Evolutionary conservation across 176 grass and related monocot species (phyloP).

Genomic region (Hsuehochloa calcarea): DNA sequence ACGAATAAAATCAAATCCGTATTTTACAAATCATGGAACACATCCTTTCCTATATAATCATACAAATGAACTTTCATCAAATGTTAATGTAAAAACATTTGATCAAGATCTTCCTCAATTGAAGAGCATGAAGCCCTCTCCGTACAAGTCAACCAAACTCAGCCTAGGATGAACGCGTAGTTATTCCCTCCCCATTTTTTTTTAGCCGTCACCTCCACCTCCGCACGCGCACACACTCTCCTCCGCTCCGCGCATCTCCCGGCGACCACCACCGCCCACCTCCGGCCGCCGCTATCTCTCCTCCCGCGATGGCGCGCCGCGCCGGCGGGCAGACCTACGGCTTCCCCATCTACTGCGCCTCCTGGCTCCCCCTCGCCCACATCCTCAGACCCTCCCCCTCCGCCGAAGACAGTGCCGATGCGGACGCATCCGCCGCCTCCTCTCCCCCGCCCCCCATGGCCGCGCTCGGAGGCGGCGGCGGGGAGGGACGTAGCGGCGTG

Average conservation of each 20-base stretch:
- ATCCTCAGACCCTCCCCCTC: slow-evolving; percentile 36
- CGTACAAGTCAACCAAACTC: neutral
- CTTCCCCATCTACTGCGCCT: slow-evolving; percentile 89
- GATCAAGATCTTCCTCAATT: too few relatives aligned
- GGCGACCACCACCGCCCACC: neutral
- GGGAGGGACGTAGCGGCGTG: slow-evolving; percentile 72
- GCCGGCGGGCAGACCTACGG: slow-evolving; percentile 67
- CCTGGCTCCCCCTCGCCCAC: slow-evolving; percentile 74
- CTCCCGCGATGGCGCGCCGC: slow-evolving; percentile 30
- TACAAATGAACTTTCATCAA: too few relatives aligned
- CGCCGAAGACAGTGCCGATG: neutral
- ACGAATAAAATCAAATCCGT: too few relatives aligned
- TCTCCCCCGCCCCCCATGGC: slow-evolving; percentile 26
- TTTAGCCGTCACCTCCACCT: neutral
- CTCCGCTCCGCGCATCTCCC: neutral
- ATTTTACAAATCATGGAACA: too few relatives aligned
- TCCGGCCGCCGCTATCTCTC: neutral
- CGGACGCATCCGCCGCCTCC: neutral
- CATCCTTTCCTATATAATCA: too few relatives aligned
- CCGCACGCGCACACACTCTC: neutral
- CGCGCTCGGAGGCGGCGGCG: slow-evolving; percentile 70
- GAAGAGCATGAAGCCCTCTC: neutral
- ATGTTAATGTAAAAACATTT: too few relatives aligned
- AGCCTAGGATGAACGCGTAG: neutral
- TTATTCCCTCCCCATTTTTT: neutral